Conservation (phyloP, 2,329 filamentous ascomycete species). For the Diaporthe nobilis region DNA sequence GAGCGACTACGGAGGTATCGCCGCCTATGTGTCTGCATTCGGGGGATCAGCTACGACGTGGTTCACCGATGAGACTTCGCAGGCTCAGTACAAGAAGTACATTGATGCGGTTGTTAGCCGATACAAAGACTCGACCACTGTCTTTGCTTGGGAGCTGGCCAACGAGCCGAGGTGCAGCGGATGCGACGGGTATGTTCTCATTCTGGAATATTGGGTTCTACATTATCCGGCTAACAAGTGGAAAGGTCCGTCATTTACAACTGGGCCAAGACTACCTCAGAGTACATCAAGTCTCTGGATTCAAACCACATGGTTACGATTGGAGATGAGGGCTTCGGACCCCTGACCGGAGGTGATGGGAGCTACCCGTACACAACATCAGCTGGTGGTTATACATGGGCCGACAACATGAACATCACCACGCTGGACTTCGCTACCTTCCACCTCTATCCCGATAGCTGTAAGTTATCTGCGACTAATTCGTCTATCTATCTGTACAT, state of each 20-base stretch:
- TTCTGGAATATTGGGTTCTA: no score
- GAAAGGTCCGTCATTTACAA: slow-evolving; percentile 62
- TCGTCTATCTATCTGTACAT: background rate
- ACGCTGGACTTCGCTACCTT: slow-evolving; percentile 69
- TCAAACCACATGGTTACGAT: slow-evolving; percentile 73
- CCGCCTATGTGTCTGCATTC: slow-evolving; percentile 71
- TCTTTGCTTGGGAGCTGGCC: slow-evolving; percentile 69
- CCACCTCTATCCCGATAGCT: slow-evolving; percentile 60
- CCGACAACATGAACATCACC: slow-evolving; percentile 63
- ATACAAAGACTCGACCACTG: slow-evolving; percentile 61
- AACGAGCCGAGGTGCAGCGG: slow-evolving; percentile 72
- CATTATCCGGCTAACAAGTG: background rate
- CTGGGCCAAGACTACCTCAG: slow-evolving; percentile 71
- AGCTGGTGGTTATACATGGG: slow-evolving; percentile 66
- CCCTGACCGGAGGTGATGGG: slow-evolving; percentile 59
- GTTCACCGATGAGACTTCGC: slow-evolving; percentile 68
- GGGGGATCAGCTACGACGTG: slow-evolving; percentile 67
- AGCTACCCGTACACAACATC: slow-evolving; percentile 65
- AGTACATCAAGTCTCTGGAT: slow-evolving; percentile 76
- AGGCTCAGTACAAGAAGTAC: slow-evolving; percentile 69
- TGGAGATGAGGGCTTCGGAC: slow-evolving; percentile 69
- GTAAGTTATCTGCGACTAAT: slow-evolving; percentile 21
- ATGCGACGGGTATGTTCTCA: slow-evolving; percentile 58
- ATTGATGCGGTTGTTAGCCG: slow-evolving; percentile 63
- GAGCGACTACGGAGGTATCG: slow-evolving; percentile 76